Evolutionary conservation across 331 rosid species (phyloP).

Genomic region (Spiraea crenata): DNA sequence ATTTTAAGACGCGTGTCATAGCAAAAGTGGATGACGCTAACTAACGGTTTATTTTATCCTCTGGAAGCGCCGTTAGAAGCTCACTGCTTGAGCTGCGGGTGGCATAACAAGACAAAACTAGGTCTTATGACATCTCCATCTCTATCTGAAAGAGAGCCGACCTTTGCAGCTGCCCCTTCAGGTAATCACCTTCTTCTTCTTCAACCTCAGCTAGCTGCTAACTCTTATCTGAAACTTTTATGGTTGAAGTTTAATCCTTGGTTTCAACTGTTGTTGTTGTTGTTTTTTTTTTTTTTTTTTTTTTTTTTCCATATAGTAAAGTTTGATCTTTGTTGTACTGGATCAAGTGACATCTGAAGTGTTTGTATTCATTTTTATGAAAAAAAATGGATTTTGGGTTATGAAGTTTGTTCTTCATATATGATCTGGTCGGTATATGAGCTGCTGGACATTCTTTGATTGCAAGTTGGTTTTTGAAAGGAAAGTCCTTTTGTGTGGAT

Average conservation of each 20-base stretch:
- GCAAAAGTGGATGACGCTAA: neutral
- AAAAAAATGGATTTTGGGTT: neutral
- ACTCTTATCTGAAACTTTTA: neutral
- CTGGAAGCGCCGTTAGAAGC: neutral
- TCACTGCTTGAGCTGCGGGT: neutral
- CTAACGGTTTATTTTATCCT: constrained; percentile 9
- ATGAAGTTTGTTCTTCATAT: neutral
- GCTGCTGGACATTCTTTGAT: neutral
- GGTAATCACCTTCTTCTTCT: constrained; percentile 5
- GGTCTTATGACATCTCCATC: neutral
- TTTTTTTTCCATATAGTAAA: neutral
- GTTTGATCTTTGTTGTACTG: neutral
- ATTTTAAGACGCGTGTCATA: neutral
- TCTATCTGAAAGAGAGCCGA: constrained; percentile 2
- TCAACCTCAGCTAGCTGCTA: neutral
- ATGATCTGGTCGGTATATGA: neutral
- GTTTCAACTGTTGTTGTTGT: neutral
- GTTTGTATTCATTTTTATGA: neutral
- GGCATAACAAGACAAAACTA: constrained; percentile 5
- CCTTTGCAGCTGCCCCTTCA: neutral
- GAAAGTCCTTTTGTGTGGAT: neutral
- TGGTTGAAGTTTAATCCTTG: neutral
- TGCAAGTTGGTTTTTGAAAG: neutral
- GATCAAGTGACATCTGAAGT: neutral
- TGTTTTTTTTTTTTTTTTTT: neutral